Percentiles rank a stretch among this genome's conserved stretches.
Conservation (phyloP, 306 rosid genomes). For the Trichosanthes cucumerina region DNA sequence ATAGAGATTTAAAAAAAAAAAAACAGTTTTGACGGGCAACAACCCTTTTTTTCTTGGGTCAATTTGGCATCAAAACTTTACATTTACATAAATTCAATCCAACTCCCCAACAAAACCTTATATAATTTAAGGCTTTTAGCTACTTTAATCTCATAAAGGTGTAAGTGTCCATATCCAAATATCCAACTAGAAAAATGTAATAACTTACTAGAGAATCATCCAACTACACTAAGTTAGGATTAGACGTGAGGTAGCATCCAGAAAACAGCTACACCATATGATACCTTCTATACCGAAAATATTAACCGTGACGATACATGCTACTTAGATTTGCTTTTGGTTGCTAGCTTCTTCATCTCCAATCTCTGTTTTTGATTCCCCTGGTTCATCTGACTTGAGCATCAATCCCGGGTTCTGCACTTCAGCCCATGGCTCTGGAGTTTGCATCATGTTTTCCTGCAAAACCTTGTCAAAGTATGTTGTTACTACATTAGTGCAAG, state of each 20-base stretch:
- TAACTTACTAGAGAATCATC: background rate
- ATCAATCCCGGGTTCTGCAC: constrained; percentile 21
- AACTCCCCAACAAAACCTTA: background rate
- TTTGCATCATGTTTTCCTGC: constrained; percentile 46
- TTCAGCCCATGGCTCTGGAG: constrained; percentile 24
- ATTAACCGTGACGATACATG: background rate
- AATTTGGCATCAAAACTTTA: background rate
- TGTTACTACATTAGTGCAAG: constrained; percentile 11
- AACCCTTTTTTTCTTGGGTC: too few species aligned
- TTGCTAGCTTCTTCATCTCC: constrained; percentile 19
- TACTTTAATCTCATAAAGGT: background rate
- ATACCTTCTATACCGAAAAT: constrained; percentile 1
- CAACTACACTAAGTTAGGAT: constrained; percentile 10
- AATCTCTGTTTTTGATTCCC: constrained; percentile 20
- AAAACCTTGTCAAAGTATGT: constrained; percentile 31
- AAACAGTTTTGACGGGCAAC: background rate
- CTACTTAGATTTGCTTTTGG: constrained; percentile 5
- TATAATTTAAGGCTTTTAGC: background rate
- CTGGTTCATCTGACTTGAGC: constrained; percentile 22
- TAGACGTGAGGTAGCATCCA: background rate
- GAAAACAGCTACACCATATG: constrained; percentile 7
- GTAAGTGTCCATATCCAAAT: background rate
- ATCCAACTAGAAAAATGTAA: background rate
- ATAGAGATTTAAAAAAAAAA: too few species aligned
- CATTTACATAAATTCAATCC: background rate